These are phyloP conservation scores for Aegilops sharonensis DNA, from an alignment of 176 grass and related monocot genomes.

Conservation along the genomic window DNA sequence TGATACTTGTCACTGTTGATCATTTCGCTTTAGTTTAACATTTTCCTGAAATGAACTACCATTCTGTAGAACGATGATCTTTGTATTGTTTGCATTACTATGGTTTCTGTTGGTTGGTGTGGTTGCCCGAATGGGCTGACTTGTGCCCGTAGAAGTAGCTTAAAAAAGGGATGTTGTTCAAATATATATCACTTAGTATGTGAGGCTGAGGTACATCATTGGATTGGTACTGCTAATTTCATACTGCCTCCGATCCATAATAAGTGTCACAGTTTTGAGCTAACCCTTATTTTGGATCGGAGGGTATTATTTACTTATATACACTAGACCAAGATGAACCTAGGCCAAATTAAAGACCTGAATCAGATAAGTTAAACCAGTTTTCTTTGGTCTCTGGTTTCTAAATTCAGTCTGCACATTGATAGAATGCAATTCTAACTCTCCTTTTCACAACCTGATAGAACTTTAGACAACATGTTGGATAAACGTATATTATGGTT, in stretches of 20 bases:
- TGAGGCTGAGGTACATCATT: background rate
- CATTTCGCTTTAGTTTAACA: background rate
- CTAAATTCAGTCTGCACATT: background rate
- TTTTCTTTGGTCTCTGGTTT: background rate
- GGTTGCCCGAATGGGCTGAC: background rate
- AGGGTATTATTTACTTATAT: background rate
- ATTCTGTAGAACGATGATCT: background rate
- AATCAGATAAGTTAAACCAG: background rate
- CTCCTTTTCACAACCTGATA: background rate
- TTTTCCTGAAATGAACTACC: background rate
- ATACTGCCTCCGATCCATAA: background rate
- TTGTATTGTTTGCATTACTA: background rate
- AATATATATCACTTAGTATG: background rate
- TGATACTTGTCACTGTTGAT: background rate
- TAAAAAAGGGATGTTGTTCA: background rate
- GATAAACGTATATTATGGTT: background rate
- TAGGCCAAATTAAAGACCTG: background rate
- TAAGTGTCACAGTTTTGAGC: too few relatives aligned
- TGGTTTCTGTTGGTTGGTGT: background rate
- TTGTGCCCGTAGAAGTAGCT: background rate
- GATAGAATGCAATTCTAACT: background rate
- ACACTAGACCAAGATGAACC: background rate
- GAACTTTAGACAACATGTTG: background rate
- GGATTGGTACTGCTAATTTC: background rate
- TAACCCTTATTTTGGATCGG: too few relatives aligned